Percentiles rank a stretch among this genome's conserved stretches.
Conservation (phyloP, 2,329 filamentous ascomycete species). For the Penicillium sp. region DNA sequence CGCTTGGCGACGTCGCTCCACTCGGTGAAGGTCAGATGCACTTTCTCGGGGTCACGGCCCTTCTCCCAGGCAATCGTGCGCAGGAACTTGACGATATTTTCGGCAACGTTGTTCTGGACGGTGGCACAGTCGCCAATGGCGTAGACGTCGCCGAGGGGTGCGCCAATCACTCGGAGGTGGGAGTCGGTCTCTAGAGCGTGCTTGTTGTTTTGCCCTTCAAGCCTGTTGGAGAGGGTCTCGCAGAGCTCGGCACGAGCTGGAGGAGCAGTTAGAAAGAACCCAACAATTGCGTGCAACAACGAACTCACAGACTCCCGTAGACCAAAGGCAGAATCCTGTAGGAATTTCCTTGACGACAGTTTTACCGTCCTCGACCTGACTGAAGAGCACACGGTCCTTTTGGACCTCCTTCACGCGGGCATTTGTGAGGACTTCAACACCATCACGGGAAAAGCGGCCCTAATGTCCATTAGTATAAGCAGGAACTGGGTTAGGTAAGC, state of each 20-base stretch:
- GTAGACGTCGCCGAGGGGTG: slow-evolving; percentile 92
- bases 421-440: slow-evolving; percentile 89
- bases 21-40: slow-evolving; percentile 82
- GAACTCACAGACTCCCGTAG: slow-evolving; percentile 73
- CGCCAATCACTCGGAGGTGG: slow-evolving; percentile 84
- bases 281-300: background rate
- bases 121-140: slow-evolving; percentile 95
- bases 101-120: slow-evolving; percentile 94
- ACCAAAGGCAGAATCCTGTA: slow-evolving; percentile 97
- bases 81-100: slow-evolving; percentile 87
- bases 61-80: slow-evolving; percentile 89
- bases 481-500: background rate
- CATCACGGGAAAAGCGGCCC: slow-evolving; percentile 83
- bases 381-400: slow-evolving; percentile 82
- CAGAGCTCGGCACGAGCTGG: slow-evolving; percentile 75
- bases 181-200: slow-evolving; percentile 94
- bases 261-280: slow-evolving; percentile 5
- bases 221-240: slow-evolving; percentile 72
- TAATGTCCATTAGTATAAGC: slow-evolving; percentile 21
- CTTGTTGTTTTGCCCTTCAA: slow-evolving; percentile 78
- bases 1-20: slow-evolving; percentile 83
- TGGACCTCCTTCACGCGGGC: slow-evolving; percentile 88
- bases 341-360: slow-evolving; percentile 88
- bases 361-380: slow-evolving; percentile 75
- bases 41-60: slow-evolving; percentile 83